phyloP scores from a whole-genome alignment of 306 rosid genomes.

The Betula pendula region DNA sequence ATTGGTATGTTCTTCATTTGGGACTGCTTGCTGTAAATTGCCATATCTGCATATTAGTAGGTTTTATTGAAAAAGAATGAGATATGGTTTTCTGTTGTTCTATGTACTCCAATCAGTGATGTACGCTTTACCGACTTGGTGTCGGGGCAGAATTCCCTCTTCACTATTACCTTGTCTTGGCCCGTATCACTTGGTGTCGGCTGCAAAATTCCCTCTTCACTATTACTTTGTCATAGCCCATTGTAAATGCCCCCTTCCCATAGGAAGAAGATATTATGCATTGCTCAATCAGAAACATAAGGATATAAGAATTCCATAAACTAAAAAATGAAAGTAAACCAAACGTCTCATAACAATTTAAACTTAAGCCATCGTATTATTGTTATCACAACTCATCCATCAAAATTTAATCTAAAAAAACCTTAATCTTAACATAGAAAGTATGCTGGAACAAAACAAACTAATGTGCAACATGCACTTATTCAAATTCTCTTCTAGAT shows the following conservation, averaged over 20 bases:
- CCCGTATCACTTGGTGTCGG: neutral
- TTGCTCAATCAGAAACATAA: too few relatives aligned
- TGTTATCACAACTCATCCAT: too few relatives aligned
- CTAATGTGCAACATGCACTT: too few relatives aligned
- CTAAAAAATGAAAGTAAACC: too few relatives aligned
- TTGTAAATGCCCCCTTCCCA: neutral
- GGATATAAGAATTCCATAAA: too few relatives aligned
- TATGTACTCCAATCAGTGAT: neutral
- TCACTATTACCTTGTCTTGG: neutral
- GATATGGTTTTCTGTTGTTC: neutral
- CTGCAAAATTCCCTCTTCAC: neutral
- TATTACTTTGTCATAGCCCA: neutral
- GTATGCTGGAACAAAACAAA: too few relatives aligned
- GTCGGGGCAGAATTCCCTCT: neutral
- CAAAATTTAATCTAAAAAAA: too few relatives aligned
- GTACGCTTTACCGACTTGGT: neutral
- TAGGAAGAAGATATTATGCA: too few relatives aligned
- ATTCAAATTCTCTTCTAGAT: too few relatives aligned
- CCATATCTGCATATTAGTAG: constrained; percentile 8
- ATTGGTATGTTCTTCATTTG: constrained; percentile 55
- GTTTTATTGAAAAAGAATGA: neutral
- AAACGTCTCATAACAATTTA: too few relatives aligned
- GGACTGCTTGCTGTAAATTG: constrained; percentile 8
- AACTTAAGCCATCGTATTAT: too few relatives aligned
- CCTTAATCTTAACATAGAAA: too few relatives aligned